Evolutionary conservation across 345 rosid species (phyloP), one percentile per base, ranked within the genome.

Genomic region (Erucastrum elatum): DNA sequence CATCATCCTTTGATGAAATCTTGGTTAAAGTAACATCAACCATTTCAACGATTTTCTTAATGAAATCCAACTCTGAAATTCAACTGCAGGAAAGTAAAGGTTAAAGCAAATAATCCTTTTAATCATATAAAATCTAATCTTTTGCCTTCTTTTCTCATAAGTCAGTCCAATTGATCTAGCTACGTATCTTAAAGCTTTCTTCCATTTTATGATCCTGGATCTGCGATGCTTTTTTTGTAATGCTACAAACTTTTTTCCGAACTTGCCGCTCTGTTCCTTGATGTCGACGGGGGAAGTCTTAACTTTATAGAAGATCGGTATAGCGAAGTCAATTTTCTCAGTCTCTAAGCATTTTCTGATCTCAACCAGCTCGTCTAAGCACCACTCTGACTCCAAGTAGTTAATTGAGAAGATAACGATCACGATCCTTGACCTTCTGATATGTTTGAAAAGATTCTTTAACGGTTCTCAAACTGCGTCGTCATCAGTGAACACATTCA

Each of bases 401-500:
- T 1, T 66, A 8, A 66, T 6, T 31, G 78, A 66, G 59, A 75
- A 66, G 33, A 75, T 26, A 13, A 75, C 78, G 51, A 75, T 56
- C 3, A 31, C 72, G 44, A 75, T 75, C 44, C 17, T 17, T 29
- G 78, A 75, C 0, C 39, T 11, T n/a, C 1, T 5, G 44, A 75
- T 75, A 10, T 75, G 41, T 2, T 5, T 2, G 3, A 56, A 66
- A 41, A 75, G 37, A n/a, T 66, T 75, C 30, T 66, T 0, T 0
- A 75, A 5, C 56, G 1, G 1, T 15, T 66, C 58, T 37, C 72
- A 65, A 15, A 6, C 0, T 1, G 34, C 9, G 11, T 75, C 26
- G 0, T 26, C 59, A 66, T 75, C 78, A 4, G 72, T 75, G 78
- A 66, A 75, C 31, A 66, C 78, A 58, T 75, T 75, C 72, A 58